Evolutionary conservation across 2,329 filamentous ascomycete species (phyloP), one percentile per base, ranked within the genome.

Genomic region (Talaromyces albobiverticillius): DNA sequence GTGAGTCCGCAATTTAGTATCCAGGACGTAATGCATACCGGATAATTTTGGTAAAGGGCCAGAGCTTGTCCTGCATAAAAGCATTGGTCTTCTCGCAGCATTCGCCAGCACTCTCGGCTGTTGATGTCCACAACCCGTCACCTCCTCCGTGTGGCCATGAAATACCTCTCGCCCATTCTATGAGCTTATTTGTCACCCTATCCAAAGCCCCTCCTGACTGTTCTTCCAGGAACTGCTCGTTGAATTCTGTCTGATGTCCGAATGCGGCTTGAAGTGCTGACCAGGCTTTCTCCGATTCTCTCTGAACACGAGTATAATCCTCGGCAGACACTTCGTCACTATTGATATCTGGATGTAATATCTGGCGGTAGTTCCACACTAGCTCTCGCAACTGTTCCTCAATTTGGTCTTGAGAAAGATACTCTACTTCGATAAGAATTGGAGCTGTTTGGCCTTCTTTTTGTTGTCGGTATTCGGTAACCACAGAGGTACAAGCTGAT

Each of bases 191-290:
- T 3, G 42, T 46, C 10, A 46, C 42, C 1, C 14, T 16, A 3
- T 46, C 42, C n/a, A 29, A 26, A 46, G 42, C 42, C 9, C 10
- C 42, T 10, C 26, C 42, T n/a, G 42, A 46, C 14, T 31, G 20
- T 13, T 46, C 22, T 2, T 1, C 11, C 23, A 46, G 22, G 26
- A 46, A n/a, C 22, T 25, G 3, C n/a, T 46, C 2, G 23, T 31
- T 46, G 7, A 46, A 16, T 18, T 46, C 42, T 9, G 11, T 13
- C 10, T 46, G 42, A 16, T 46, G 11, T n/a, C 42, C 42, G 26
- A 46, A 46, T n/a, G 42, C 42, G n/a, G 42, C 42, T 25, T 46
- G 22, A 26, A 46, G 42, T 13, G 42, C 42, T 13, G 42, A 46
- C 42, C 42, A 46, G 13, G 42, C 42, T 18, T 4, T 46, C 4